These are phyloP conservation scores for Sonneratia alba DNA, from an alignment of 345 rosid species.

Conservation along the genomic window DNA sequence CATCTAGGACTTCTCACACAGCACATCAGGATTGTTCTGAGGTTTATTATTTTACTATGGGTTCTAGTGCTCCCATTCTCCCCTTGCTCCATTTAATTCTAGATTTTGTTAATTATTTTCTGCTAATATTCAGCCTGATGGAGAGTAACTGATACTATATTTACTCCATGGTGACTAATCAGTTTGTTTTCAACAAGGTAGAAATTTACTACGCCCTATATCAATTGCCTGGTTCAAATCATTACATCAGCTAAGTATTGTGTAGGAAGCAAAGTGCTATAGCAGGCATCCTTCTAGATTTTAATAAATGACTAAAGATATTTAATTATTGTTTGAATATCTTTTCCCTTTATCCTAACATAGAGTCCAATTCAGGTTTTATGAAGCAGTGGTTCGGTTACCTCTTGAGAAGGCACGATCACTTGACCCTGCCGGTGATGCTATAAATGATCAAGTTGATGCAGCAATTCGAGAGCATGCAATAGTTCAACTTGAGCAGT, in stretches of 20 bases:
- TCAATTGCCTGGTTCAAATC: not conserved
- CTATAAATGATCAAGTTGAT: slow-evolving; percentile 84
- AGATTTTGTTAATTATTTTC: not conserved
- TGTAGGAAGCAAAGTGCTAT: not conserved
- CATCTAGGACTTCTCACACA: not conserved
- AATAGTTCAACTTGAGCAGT: slow-evolving; percentile 67
- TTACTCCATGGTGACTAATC: not conserved
- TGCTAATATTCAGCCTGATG: not conserved
- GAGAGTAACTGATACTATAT: not conserved
- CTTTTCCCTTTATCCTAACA: slow-evolving; percentile 12
- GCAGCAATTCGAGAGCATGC: slow-evolving; percentile 62
- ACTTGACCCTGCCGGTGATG: slow-evolving; percentile 91
- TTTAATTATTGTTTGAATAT: not conserved
- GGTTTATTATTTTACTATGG: not conserved
- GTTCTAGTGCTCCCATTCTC: not conserved
- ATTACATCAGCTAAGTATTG: not conserved
- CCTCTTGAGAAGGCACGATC: slow-evolving; percentile 92
- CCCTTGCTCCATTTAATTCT: no score
- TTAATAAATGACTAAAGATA: not conserved
- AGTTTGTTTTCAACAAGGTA: not conserved
- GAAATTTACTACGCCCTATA: not conserved
- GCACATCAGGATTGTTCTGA: not conserved
- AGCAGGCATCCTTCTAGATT: not conserved
- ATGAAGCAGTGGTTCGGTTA: slow-evolving; percentile 92
- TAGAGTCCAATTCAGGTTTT: slow-evolving; percentile 52